A percentile compares a stretch with the other conserved stretches of the same genome.
Evolutionary conservation across 2,329 filamentous ascomycete genomes (phyloP).

Genomic region (Fusarium sp.): DNA sequence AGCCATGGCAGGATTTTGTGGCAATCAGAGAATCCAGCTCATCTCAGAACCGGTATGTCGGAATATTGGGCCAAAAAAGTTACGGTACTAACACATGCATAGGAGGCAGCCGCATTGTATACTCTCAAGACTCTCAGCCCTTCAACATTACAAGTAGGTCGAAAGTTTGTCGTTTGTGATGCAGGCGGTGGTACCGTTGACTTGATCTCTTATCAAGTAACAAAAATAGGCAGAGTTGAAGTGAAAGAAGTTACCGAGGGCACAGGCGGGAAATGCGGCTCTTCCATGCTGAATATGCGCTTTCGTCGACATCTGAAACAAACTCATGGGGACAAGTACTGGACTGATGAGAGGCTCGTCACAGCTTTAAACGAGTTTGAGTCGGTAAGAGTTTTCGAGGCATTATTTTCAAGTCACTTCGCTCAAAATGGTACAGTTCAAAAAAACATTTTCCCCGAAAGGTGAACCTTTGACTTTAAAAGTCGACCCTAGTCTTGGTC

Average conservation of each 20-base stretch:
- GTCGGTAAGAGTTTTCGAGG: conserved; percentile 55
- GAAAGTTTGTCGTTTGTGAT: conserved; percentile 66
- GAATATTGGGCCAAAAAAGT: background rate
- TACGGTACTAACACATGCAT: conserved; percentile 28
- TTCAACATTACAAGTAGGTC: conserved; percentile 58
- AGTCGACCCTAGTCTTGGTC: conserved; percentile 52
- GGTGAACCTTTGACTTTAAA: conserved; percentile 55
- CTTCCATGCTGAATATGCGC: conserved; percentile 62
- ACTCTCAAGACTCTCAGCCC: conserved; percentile 60
- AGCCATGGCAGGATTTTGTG: conserved; percentile 56
- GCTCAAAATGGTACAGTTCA: conserved; percentile 50
- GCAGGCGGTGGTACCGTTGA: conserved; percentile 68
- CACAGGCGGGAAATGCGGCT: conserved; percentile 64
- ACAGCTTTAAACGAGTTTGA: conserved; percentile 61
- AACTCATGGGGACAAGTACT: conserved; percentile 59
- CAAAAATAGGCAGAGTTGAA: conserved; percentile 57
- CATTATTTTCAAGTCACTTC: conserved; percentile 46
- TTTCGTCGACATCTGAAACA: conserved; percentile 61
- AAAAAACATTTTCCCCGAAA: conserved; percentile 56
- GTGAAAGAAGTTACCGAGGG: conserved; percentile 64
- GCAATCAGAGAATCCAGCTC: conserved; percentile 59
- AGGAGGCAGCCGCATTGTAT: conserved; percentile 66
- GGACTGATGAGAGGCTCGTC: conserved; percentile 58
- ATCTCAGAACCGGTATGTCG: conserved; percentile 63
- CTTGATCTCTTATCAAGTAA: conserved; percentile 66